Percentiles rank a stretch among this genome's conserved stretches.
These are phyloP conservation scores for Solanum chacoense DNA, from an alignment of 305 asterid species.

Conservation along the genomic window DNA sequence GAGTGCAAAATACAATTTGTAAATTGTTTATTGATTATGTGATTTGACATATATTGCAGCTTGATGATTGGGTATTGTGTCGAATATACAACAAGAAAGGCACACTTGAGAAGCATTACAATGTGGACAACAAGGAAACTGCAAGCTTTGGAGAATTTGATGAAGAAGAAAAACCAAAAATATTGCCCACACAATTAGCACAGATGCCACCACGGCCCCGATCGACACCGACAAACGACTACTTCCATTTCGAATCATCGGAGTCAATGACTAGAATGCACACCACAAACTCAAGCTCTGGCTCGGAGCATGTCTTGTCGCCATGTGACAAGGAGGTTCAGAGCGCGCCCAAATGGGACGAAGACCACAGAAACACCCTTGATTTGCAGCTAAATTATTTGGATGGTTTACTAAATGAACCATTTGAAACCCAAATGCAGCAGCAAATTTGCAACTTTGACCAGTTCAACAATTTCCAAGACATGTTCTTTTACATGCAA, in stretches of 20 bases:
- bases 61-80: constrained; percentile 47
- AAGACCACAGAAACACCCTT: constrained; percentile 3
- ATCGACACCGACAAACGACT: neutral
- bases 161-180: constrained; percentile 15
- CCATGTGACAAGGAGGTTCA: constrained; percentile 29
- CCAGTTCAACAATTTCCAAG: constrained; percentile 13
- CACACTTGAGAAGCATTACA: constrained; percentile 21
- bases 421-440: constrained; percentile 23
- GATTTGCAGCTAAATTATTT: constrained; percentile 18
- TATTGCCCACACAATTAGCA: neutral
- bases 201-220: neutral
- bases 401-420: constrained; percentile 20
- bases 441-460: constrained; percentile 8
- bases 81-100: constrained; percentile 51
- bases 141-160: constrained; percentile 4
- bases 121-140: neutral
- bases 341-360: constrained; percentile 19
- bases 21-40: neutral
- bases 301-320: constrained; percentile 15
- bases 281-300: constrained; percentile 25
- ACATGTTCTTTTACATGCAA: constrained; percentile 19
- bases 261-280: constrained; percentile 27
- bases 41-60: constrained; percentile 11
- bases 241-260: constrained; percentile 12
- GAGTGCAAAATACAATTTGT: neutral